Base-by-base conservation (phyloP, 148 eudicot genomes). In the Cornus florida region DNA sequence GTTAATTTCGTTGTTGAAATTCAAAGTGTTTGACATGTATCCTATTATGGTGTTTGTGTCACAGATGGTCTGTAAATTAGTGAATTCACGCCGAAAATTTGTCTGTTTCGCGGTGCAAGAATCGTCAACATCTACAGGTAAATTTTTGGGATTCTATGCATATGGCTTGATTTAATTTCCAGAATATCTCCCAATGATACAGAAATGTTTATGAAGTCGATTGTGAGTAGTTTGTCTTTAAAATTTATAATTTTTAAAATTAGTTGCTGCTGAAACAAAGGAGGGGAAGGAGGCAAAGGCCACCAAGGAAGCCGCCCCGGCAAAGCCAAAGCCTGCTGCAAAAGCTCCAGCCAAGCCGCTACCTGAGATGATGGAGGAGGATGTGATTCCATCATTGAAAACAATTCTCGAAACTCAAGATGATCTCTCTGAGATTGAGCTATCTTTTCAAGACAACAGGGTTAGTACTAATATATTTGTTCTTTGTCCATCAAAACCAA, bases 281-380 rank as follows among this genome's bases (percentile, higher is more conserved):
- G 89, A 90, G 76, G 81, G 70, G 66, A 82, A 80, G 84, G 85
- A 71, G 33, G 75, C 78, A 53, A 86, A 87, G 73, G 46, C 87
- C 57, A 85, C 82, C 28, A 71, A 81, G 71, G 88, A 82, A 77
- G 83, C 87, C 67, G 84, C 87, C 60, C 86, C 90, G 5, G 83
- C 86, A 24, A 94, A 94, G 85, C 92, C 93, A 77, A 88, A 91
- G 82, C 89, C 90, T 75, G 87, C 91, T 0, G 89, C 86, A 20
- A 91, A 91, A 89, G 92, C 86, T 59, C 86, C 86, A 32, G 86
- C 62, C 19, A 91, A 89, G 83, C 56, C 86, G 24, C 72, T 91
- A 56, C 90, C 90, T 31, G 77, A 91, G 88, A 83, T 92, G 90
- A 94, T 94, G 98, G 91, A 88, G 81, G 97, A 94, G 76, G 98